phyloP scores from a whole-genome alignment of 169 alveolate genomes.

The Besnoitia besnoiti region DNA sequence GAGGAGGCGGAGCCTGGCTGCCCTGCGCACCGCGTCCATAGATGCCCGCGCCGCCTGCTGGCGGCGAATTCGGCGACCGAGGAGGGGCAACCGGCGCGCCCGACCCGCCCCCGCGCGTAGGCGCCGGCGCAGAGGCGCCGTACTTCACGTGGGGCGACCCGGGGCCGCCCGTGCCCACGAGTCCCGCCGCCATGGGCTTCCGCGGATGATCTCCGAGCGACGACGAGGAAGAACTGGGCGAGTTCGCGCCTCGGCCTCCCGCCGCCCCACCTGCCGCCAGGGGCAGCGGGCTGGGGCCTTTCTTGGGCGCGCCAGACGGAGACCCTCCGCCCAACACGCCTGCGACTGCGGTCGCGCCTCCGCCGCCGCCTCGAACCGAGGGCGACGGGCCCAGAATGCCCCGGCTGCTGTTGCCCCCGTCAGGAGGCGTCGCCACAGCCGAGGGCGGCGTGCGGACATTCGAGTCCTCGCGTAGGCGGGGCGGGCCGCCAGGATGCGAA shows the following conservation, averaged over 20 bases:
- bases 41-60: background rate
- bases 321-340: background rate
- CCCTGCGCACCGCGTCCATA: background rate
- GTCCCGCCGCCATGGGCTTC: background rate
- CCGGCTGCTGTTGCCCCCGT: background rate
- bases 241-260: too few species aligned
- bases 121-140: background rate
- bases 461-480: background rate
- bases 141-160: background rate
- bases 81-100: too few species aligned
- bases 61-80: background rate
- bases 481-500: background rate
- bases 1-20: too few species aligned
- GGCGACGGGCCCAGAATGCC: conserved; percentile 27
- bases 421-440: background rate
- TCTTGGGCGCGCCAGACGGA: background rate
- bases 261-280: too few species aligned
- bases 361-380: background rate
- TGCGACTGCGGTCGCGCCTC: background rate
- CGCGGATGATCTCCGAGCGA: too few species aligned
- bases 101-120: background rate
- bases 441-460: background rate
- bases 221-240: too few species aligned
- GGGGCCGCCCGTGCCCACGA: background rate
- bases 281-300: background rate